Evolutionary conservation across 345 rosid species (phyloP).

Genomic region (Boechera retrofracta): DNA sequence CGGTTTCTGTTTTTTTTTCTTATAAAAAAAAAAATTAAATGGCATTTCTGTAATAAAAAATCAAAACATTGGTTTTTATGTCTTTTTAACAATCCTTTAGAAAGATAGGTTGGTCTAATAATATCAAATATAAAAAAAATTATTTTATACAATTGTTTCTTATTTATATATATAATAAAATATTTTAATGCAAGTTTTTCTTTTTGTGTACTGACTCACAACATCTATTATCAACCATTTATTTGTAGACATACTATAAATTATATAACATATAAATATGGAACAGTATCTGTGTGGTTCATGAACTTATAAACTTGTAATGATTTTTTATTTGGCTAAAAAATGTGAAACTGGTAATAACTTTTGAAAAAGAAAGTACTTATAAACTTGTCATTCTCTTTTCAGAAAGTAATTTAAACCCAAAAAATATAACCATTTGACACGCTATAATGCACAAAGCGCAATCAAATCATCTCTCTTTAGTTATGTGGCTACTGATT

Average conservation of each 20-base stretch:
- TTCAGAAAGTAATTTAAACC: not conserved
- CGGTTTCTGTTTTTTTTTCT: no score
- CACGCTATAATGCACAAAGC: not conserved
- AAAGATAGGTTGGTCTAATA: no score
- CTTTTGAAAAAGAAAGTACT: not conserved
- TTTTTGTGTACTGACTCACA: not conserved
- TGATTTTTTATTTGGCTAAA: not conserved
- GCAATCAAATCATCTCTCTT: not conserved
- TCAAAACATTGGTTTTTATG: no score
- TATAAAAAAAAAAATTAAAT: no score
- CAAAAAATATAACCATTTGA: not conserved
- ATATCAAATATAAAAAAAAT: no score
- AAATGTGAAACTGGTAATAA: not conserved
- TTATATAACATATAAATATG: not conserved
- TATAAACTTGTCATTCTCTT: not conserved
- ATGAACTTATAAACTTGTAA: not conserved
- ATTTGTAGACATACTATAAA: not conserved
- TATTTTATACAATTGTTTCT: no score
- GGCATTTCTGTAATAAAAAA: no score
- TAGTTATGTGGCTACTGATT: constrained; percentile 22
- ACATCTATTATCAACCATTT: not conserved
- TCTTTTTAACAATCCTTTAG: no score
- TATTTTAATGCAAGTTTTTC: not conserved
- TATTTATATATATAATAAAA: not conserved
- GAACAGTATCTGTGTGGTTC: not conserved